These are phyloP conservation scores for Ganoderma multipileum DNA, from an alignment of 1,284 basidiomycete genomes.

Conservation along the genomic window DNA sequence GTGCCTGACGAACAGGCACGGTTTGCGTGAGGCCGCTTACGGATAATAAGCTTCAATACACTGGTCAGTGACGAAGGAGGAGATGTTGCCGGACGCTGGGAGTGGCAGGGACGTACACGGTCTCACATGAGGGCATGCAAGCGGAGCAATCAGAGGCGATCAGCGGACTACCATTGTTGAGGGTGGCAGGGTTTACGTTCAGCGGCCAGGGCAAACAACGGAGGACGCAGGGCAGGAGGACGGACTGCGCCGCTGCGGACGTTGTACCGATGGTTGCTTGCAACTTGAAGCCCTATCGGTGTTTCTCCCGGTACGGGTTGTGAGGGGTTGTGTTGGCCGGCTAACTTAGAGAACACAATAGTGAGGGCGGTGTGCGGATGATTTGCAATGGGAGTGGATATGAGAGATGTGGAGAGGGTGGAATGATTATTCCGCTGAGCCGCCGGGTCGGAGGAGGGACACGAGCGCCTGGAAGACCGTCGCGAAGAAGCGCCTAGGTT, in stretches of 20 bases:
- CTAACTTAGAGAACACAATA: neutral
- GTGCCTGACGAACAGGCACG: slow-evolving; percentile 32
- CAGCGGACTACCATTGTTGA: slow-evolving; percentile 24
- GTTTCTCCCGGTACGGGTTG: neutral
- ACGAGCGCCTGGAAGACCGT: slow-evolving; percentile 19
- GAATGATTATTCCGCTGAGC: slow-evolving; percentile 7
- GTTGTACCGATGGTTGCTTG: neutral
- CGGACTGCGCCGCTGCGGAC: neutral
- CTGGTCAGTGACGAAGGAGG: slow-evolving; percentile 7
- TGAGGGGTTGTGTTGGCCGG: neutral
- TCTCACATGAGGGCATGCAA: slow-evolving; percentile 21
- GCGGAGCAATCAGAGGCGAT: slow-evolving; percentile 29
- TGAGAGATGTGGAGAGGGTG: slow-evolving; percentile 15
- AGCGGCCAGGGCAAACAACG: neutral
- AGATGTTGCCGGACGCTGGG: slow-evolving; percentile 13
- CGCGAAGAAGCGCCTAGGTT: slow-evolving; percentile 17
- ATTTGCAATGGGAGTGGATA: slow-evolving; percentile 6
- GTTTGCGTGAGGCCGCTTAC: slow-evolving; percentile 22
- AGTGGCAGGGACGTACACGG: slow-evolving; percentile 11
- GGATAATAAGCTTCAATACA: slow-evolving; percentile 19
- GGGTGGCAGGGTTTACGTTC: neutral
- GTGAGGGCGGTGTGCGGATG: slow-evolving; percentile 9
- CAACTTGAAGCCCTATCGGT: neutral
- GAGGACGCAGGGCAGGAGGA: slow-evolving; percentile 1
- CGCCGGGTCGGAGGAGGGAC: slow-evolving; percentile 11